phyloP scores from a whole-genome alignment of 2,329 filamentous ascomycete genomes.

The Epichloe festucae region DNA sequence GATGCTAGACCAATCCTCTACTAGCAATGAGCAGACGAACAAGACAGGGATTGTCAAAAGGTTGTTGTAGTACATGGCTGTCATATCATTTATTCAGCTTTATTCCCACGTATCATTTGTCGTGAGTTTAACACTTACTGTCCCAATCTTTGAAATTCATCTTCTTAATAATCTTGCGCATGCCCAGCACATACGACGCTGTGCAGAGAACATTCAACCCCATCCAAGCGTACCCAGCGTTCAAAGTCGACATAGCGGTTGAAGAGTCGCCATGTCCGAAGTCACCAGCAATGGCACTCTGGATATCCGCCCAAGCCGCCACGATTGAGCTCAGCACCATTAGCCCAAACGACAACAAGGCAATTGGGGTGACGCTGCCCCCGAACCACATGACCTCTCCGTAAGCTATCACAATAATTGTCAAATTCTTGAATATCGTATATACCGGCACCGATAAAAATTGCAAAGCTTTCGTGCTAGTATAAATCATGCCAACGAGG shows the following conservation, averaged over 20 bases:
- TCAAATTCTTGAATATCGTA: slow-evolving; percentile 99
- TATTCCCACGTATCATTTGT: background rate
- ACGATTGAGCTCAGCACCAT: slow-evolving; percentile 94
- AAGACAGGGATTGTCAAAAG: slow-evolving; percentile 95
- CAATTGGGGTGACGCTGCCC: slow-evolving; percentile 74
- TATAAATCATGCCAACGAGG: slow-evolving; percentile 98
- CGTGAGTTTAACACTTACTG: slow-evolving; percentile 50
- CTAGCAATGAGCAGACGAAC: slow-evolving; percentile 63
- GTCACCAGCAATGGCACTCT: slow-evolving; percentile 61
- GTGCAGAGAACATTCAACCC: slow-evolving; percentile 91
- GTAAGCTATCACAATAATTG: slow-evolving; percentile 96
- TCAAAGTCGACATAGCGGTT: slow-evolving; percentile 73
- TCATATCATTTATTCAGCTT: slow-evolving; percentile 22
- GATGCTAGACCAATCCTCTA: slow-evolving; percentile 81
- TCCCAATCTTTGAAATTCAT: slow-evolving; percentile 99
- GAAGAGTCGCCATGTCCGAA: slow-evolving; percentile 46
- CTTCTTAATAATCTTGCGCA: slow-evolving; percentile 98
- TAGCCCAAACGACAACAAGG: slow-evolving; percentile 84
- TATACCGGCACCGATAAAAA: slow-evolving; percentile 96
- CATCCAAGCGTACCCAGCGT: slow-evolving; percentile 97
- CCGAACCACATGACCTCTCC: slow-evolving; percentile 98
- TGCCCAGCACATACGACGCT: slow-evolving; percentile 75
- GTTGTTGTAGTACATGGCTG: slow-evolving; percentile 99
- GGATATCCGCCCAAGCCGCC: slow-evolving; percentile 94
- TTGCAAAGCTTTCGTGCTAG: slow-evolving; percentile 86